Evolutionary conservation across 495 filamentous ascomycete species (phyloP), one percentile per base, ranked within the genome.

Genomic region (Penicillium tannophilum): DNA sequence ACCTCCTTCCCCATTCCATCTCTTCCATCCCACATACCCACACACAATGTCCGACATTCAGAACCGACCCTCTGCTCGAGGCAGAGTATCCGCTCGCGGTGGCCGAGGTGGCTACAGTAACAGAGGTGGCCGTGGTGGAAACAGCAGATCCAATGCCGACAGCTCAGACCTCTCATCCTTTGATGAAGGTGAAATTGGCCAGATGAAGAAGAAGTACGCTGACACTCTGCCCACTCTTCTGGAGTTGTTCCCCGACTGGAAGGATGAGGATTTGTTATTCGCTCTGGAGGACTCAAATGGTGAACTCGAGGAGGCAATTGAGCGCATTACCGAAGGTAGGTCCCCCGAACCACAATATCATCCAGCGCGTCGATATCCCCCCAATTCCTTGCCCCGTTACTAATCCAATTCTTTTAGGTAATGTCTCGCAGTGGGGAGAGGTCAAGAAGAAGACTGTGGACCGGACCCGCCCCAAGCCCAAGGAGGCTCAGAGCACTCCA

Each of bases 381-480:
- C 51, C 62, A 17, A 24, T 50, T 43, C 28, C 43, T 19, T 53
- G 24, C 20, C 54, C 19, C 14, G 24, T 28, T n/a, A 44, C 33
- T 54, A 17, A 54, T 10, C 11, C 14, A 26, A 26, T 49, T 62
- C 58, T 23, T 61, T 30, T 67, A 97, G 93, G 93, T 62, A 87
- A 87, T 55, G 89, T 96, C 63, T 86, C 92, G 60, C 92, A 93
- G 80, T 99, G 95, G 90, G 90, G 88, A 59, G 92, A 97, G 75
- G 92, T 98, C 68, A 91, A 93, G 77, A 96, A 96, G 82, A 88
- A 88, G 72, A 88, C 87, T 69, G 90, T 92, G 75, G 90, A 94
- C 69, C 82, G 90, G 61, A 82, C 85, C 63, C 88, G 87, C 61
- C 84, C 93, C 52, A 99, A 97, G 82, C 76, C 82, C 57, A 93